phyloP scores from a whole-genome alignment of 768 basidiomycete genomes.

The Cyclocybe cylindracea region DNA sequence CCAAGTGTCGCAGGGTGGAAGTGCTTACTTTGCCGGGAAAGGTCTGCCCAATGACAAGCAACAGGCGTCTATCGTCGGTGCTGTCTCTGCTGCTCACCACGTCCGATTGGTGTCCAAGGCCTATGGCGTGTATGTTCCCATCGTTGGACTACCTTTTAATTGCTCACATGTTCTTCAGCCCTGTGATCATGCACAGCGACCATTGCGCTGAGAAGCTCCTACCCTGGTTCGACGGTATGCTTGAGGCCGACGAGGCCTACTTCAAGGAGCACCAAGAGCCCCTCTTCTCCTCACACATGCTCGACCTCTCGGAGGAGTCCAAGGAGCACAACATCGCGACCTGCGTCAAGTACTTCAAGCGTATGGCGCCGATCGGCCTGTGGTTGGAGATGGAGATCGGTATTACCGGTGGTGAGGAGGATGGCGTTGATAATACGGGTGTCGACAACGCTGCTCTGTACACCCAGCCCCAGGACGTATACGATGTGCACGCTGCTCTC shows the following conservation, averaged over 20 bases:
- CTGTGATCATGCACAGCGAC: slow-evolving; percentile 96
- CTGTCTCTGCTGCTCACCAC: slow-evolving; percentile 90
- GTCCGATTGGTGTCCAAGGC: slow-evolving; percentile 83
- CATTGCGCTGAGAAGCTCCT: slow-evolving; percentile 98
- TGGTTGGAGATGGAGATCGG: slow-evolving; percentile 99
- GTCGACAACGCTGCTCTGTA: slow-evolving; percentile 94
- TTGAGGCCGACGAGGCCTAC: slow-evolving; percentile 92
- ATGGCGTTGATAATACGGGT: slow-evolving; percentile 96
- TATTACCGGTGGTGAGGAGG: slow-evolving; percentile 99
- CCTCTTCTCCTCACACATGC: slow-evolving; percentile 97
- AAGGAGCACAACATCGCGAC: slow-evolving; percentile 94
- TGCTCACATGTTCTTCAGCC: slow-evolving; percentile 44
- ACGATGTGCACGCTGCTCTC: slow-evolving; percentile 86
- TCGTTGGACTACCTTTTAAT: background rate
- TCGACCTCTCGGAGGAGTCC: slow-evolving; percentile 92
- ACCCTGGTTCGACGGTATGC: slow-evolving; percentile 99
- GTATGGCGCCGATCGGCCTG: slow-evolving; percentile 87
- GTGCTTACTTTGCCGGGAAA: slow-evolving; percentile 96
- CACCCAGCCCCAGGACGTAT: slow-evolving; percentile 97
- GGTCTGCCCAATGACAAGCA: slow-evolving; percentile 94
- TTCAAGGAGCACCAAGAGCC: slow-evolving; percentile 86
- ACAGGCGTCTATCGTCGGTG: slow-evolving; percentile 92
- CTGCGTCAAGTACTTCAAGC: slow-evolving; percentile 93
- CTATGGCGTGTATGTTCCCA: slow-evolving; percentile 83
- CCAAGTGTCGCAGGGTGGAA: slow-evolving; percentile 96